Percentiles rank a stretch among this genome's conserved stretches.
Evolutionary conservation across 2,329 filamentous ascomycete species (phyloP).

Genomic region (Cytospora schulzeri): DNA sequence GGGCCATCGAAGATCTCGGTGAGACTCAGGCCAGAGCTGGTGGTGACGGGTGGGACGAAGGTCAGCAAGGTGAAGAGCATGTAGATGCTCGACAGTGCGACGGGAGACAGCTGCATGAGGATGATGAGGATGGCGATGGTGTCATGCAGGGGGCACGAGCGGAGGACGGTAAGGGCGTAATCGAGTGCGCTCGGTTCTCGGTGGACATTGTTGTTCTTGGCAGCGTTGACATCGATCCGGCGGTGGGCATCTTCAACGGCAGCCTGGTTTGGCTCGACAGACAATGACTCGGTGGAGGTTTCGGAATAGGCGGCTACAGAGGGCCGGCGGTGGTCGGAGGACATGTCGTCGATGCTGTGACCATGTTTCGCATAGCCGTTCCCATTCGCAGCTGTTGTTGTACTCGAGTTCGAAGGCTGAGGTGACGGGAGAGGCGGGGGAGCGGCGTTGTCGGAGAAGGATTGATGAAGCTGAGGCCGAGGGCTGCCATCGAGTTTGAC

Average conservation of each 20-base stretch:
- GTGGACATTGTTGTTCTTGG: slow-evolving; percentile 68
- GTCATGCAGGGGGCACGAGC: slow-evolving; percentile 87
- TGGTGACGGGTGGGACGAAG: slow-evolving; percentile 82
- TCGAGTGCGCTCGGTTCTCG: slow-evolving; percentile 73
- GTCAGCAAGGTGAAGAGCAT: slow-evolving; percentile 90
- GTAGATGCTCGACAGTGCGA: slow-evolving; percentile 86
- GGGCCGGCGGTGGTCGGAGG: slow-evolving; percentile 46
- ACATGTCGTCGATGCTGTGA: slow-evolving; percentile 45
- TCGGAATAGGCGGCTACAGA: slow-evolving; percentile 59
- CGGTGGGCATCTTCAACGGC: slow-evolving; percentile 56
- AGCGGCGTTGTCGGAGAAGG: slow-evolving; percentile 30
- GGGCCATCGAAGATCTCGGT: slow-evolving; percentile 90
- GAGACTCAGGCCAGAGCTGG: slow-evolving; percentile 77
- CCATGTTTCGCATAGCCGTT: slow-evolving; percentile 37
- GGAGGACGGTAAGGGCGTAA: slow-evolving; percentile 82
- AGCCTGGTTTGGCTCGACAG: slow-evolving; percentile 36
- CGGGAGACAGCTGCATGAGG: slow-evolving; percentile 86
- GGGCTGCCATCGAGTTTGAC: slow-evolving; percentile 40
- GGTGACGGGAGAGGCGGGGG: slow-evolving; percentile 33
- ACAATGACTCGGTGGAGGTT: slow-evolving; percentile 54
- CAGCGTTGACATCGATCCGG: slow-evolving; percentile 70
- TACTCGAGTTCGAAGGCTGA: slow-evolving; percentile 34
- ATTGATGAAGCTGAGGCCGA: slow-evolving; percentile 27
- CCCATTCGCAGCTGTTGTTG: slow-evolving; percentile 21
- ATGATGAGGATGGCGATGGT: slow-evolving; percentile 97